Evolutionary conservation across 257 asterid species (phyloP).

Genomic region (Capsicum rhomboideum): DNA sequence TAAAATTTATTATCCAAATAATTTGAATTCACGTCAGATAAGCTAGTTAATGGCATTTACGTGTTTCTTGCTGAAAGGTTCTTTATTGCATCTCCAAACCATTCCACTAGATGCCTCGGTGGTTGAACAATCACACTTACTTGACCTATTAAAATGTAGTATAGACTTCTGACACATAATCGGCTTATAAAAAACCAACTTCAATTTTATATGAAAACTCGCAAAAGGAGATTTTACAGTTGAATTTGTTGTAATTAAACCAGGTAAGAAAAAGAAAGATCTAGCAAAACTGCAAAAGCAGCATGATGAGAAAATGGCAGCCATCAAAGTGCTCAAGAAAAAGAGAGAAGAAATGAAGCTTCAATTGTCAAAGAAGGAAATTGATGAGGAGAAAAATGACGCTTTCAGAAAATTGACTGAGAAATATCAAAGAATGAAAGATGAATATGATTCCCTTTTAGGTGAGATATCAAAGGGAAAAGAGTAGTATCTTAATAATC

Average conservation of each 20-base stretch:
- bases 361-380: not conserved
- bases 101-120: too few relatives aligned
- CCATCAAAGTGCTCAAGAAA: not conserved
- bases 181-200: not conserved
- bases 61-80: too few relatives aligned
- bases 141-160: too few relatives aligned
- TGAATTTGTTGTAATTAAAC: not conserved
- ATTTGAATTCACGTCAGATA: too few relatives aligned
- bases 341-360: constrained; percentile 4
- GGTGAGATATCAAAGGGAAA: not conserved
- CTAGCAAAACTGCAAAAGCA: not conserved
- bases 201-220: not conserved
- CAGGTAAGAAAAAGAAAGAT: not conserved
- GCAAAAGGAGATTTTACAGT: not conserved
- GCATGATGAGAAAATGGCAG: not conserved
- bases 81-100: too few relatives aligned
- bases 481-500: not conserved
- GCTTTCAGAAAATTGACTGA: not conserved
- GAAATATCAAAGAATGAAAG: not conserved
- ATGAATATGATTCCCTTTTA: not conserved
- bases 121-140: too few relatives aligned
- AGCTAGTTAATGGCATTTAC: too few relatives aligned
- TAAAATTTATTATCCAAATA: too few relatives aligned
- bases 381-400: not conserved
- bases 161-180: too few relatives aligned